Conservation (phyloP, 2,329 filamentous ascomycete genomes). For the Aspergillus quadricinctus region DNA sequence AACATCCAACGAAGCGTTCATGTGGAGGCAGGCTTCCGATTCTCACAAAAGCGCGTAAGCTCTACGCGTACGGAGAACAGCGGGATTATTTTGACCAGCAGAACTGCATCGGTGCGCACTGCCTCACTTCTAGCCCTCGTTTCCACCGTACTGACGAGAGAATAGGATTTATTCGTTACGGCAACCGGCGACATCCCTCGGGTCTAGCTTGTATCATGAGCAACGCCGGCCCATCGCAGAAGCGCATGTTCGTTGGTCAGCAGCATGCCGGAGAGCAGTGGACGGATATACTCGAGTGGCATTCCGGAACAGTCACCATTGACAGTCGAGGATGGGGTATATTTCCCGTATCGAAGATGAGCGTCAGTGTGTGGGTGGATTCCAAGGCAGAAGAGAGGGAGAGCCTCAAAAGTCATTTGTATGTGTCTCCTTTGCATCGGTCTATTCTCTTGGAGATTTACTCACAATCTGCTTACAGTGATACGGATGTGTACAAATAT, state of each 20-base stretch:
- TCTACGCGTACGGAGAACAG: slow-evolving; percentile 65
- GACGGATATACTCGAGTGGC: slow-evolving; percentile 59
- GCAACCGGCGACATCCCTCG: slow-evolving; percentile 46
- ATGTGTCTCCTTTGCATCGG: slow-evolving; percentile 20
- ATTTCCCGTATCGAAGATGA: slow-evolving; percentile 53
- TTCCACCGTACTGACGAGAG: neutral
- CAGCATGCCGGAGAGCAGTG: slow-evolving; percentile 57
- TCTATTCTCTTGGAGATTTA: neutral
- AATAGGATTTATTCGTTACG: slow-evolving; percentile 49
- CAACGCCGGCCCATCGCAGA: slow-evolving; percentile 46
- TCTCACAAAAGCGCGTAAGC: slow-evolving; percentile 58
- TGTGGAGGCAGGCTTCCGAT: slow-evolving; percentile 54
- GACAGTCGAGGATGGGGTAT: slow-evolving; percentile 55
- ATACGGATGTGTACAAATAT: slow-evolving; percentile 9
- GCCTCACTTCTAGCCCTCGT: neutral
- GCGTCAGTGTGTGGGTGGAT: slow-evolving; percentile 61
- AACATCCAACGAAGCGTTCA: slow-evolving; percentile 50
- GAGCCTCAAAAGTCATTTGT: slow-evolving; percentile 41
- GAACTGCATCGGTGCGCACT: slow-evolving; percentile 52
- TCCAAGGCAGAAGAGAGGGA: slow-evolving; percentile 50
- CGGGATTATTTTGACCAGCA: slow-evolving; percentile 59
- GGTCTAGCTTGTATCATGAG: slow-evolving; percentile 57
- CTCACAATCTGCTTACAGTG: slow-evolving; percentile 2
- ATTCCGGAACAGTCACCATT: slow-evolving; percentile 53
- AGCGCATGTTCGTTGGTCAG: slow-evolving; percentile 60